Evolutionary conservation across 108 stramenopile species (phyloP).

Genomic region (Stephanodiscus triporus): DNA sequence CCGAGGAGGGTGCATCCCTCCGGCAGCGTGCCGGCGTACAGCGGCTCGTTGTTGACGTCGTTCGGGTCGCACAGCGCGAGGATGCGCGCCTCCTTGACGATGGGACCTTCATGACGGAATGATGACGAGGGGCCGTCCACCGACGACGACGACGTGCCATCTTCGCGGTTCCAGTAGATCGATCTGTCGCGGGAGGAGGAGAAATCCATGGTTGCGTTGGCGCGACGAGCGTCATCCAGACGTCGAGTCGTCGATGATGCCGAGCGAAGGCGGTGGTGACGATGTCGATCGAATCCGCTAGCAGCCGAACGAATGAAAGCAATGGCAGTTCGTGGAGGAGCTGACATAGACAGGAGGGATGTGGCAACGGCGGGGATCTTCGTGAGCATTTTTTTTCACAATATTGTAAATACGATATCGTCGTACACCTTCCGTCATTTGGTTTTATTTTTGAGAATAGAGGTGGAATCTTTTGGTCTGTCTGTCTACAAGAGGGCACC

Average conservation of each 20-base stretch:
- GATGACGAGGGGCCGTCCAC: slow-evolving; percentile 9
- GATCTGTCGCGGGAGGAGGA: not conserved
- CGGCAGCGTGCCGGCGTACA: slow-evolving; percentile 64
- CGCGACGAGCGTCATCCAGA: not conserved
- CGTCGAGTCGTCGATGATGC: not conserved
- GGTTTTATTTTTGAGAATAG: too few species aligned
- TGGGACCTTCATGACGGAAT: slow-evolving; percentile 26
- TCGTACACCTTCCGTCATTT: too few species aligned
- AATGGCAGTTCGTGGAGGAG: not conserved
- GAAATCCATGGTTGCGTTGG: not conserved
- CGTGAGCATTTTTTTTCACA: not conserved
- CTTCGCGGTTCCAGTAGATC: slow-evolving; percentile 60
- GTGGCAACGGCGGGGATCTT: slow-evolving; percentile 16
- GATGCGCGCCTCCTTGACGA: slow-evolving; percentile 64
- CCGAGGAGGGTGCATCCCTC: slow-evolving; percentile 60
- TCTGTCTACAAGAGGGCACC: not conserved
- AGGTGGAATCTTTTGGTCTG: not conserved
- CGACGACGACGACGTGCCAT: not conserved
- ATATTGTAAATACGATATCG: too few species aligned
- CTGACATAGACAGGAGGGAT: slow-evolving; percentile 11
- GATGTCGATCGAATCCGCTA: not conserved
- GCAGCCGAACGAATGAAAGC: slow-evolving; percentile 15
- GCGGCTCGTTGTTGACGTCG: slow-evolving; percentile 62
- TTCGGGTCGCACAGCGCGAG: slow-evolving; percentile 58
- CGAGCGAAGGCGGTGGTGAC: not conserved